A percentile compares a stretch with the other conserved stretches of the same genome.
These are phyloP conservation scores for Stenogyne calaminthoides DNA, from an alignment of 305 asterid genomes.

Conservation along the genomic window DNA sequence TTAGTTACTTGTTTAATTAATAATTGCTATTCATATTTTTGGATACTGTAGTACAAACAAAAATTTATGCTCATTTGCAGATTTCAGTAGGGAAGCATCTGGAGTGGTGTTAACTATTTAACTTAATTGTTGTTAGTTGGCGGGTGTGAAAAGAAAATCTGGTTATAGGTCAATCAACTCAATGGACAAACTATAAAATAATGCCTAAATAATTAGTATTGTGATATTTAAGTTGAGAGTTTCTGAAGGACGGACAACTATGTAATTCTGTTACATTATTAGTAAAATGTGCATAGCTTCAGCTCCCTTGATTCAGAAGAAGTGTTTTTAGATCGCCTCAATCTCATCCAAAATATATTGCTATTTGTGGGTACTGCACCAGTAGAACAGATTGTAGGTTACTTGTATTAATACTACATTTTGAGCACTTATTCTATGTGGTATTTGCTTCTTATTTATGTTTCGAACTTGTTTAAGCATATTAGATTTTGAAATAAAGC, in stretches of 20 bases:
- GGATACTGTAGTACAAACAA: background rate
- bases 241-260: background rate
- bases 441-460: background rate
- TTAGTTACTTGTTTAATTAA: background rate
- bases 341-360: background rate
- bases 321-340: background rate
- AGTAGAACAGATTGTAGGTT: background rate
- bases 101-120: constrained; percentile 11
- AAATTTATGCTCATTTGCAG: constrained; percentile 13
- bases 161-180: background rate
- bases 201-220: background rate
- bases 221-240: background rate
- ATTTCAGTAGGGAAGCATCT: constrained; percentile 22
- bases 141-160: constrained; percentile 16
- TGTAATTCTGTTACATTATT: background rate
- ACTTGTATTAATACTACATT: background rate
- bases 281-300: background rate
- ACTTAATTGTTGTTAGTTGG: constrained; percentile 18
- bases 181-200: constrained; percentile 6
- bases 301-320: constrained; percentile 15
- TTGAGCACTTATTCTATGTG: background rate
- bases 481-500: background rate
- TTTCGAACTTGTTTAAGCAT: background rate
- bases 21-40: background rate
- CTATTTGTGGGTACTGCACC: background rate